Evolutionary conservation across 2,329 filamentous ascomycete species (phyloP).

Genomic region (Pyricularia sp.): DNA sequence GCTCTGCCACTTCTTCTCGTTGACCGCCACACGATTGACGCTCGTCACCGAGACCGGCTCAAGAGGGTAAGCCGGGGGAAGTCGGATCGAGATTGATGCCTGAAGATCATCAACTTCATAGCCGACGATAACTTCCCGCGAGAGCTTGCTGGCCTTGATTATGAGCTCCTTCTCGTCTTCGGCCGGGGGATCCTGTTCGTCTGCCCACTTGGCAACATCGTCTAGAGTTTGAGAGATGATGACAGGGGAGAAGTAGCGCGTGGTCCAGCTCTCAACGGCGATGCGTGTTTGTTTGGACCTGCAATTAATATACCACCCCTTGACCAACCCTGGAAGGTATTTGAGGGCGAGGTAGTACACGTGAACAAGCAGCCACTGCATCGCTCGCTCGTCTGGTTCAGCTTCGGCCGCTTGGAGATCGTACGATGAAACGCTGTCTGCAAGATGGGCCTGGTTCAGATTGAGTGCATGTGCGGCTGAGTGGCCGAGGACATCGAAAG

Average conservation of each 20-base stretch:
- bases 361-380: slow-evolving; percentile 77
- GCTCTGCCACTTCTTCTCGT: slow-evolving; percentile 83
- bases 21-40: slow-evolving; percentile 75
- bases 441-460: slow-evolving; percentile 57
- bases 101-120: slow-evolving; percentile 84
- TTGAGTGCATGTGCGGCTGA: slow-evolving; percentile 64
- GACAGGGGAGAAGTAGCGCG: slow-evolving; percentile 68
- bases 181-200: slow-evolving; percentile 35
- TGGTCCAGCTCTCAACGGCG: slow-evolving; percentile 76
- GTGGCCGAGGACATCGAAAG: slow-evolving; percentile 78
- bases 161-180: slow-evolving; percentile 46
- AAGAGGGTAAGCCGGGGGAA: slow-evolving; percentile 77
- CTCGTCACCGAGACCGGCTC: slow-evolving; percentile 67
- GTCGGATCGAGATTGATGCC: slow-evolving; percentile 70
- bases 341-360: slow-evolving; percentile 76
- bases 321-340: slow-evolving; percentile 69
- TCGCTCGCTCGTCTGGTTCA: slow-evolving; percentile 59
- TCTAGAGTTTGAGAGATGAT: slow-evolving; percentile 57
- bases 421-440: slow-evolving; percentile 45
- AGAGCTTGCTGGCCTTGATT: slow-evolving; percentile 63
- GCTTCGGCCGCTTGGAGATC: slow-evolving; percentile 41
- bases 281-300: slow-evolving; percentile 72
- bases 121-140: slow-evolving; percentile 69
- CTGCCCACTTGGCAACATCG: slow-evolving; percentile 60
- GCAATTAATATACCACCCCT: slow-evolving; percentile 76